Base-by-base conservation (phyloP, 805 yeast genomes). In the Crinitomyces ghanaensis region DNA sequence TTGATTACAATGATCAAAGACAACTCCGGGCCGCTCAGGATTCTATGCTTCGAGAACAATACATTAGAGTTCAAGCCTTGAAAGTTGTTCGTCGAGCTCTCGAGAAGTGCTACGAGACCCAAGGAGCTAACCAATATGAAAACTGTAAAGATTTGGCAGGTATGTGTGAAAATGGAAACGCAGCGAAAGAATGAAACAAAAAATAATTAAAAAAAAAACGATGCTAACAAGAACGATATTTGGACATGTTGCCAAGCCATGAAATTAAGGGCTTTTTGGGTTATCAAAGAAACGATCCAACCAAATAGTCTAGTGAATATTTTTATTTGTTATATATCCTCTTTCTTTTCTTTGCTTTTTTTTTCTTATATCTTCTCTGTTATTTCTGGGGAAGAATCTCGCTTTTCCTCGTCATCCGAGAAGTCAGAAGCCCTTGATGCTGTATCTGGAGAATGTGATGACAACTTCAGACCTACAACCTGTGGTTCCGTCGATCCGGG, bases 201-300 rank as follows among this genome's bases (percentile, higher is more conserved):
- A 9, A 21, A 28, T 27, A 21, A 19, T 26, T 26, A 15, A 5
- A 15, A 15, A 6, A 15, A 7, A 16, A 15, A 26, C 20, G 16
- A 13, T 11, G 16, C 13, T 20, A 25, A 26, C 12, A 22, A 50
- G 64, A 59, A 46, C 51, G 63, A 41, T 81, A 82, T 56, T 60
- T 82, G 63, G 80, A 77, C 47, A 66, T 82, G 80, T 63, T 81
- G 37, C 86, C 83, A 36, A 59, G 67, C 32, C 70, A 77, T 45
- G 70, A 74, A 45, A 67, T 77, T 39, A 68, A 72, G 45, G 93
- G 93, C 28, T 80, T 68, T 60, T 62, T 75, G 51, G 88, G 84
- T n/a, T 80, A 81, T 62, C 93, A 82, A 63, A 77, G 82, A 69
- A 81, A 81, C 60, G 93, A 81, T 53, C 91, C 88, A 28, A 65